Evolutionary conservation across 2,329 filamentous ascomycete genomes (phyloP), one percentile per base, ranked within the genome.

Genomic region (Fusarium pseudograminearum): DNA sequence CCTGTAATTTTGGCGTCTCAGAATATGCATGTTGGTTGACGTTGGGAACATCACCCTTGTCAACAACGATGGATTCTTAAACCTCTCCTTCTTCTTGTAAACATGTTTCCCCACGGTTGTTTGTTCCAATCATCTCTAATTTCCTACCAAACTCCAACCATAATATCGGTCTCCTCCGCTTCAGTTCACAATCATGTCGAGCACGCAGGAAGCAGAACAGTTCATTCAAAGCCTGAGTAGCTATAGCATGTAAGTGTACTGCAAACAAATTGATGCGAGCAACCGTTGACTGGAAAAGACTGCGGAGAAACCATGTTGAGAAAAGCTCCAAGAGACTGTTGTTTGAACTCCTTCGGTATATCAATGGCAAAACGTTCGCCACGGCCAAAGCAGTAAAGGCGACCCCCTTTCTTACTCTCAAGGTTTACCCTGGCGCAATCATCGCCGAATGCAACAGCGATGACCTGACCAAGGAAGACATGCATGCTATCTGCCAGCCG

Each of bases 401-500:
- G 34, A 4, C 33, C 2, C 52, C 57, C 12, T 70, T 61, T 38
- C 56, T 68, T 8, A 47, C 30, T 11, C 60, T 70, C 50, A 58
- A 64, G 26, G 58, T 66, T 14, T 18, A 66, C 22, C 51, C 64
- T 0, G 28, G 58, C 28, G 28, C 20, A 5, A 67, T 71, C 7
- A 12, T 71, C 7, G 45, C 54, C 15, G 69, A 71, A 26, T 65
- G 62, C 28, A 69, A 71, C 7, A 45, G 69, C 24, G 62, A 71
- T n/a, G 62, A 50, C 10, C 47, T 69, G 34, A 61, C 41, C 1
- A 44, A 57, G 12, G 18, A 4, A 31, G 63, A 71, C 30, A 30
- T 69, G 9, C 15, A 61, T 38, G 55, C 60, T 15, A 62, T 71
- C 34, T 69, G 66, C 14, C 34, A 28, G 36, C 30, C 18, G 46